Base-by-base conservation (phyloP, 2,329 filamentous ascomycete species). In the Scolecobasidium constrictum region DNA sequence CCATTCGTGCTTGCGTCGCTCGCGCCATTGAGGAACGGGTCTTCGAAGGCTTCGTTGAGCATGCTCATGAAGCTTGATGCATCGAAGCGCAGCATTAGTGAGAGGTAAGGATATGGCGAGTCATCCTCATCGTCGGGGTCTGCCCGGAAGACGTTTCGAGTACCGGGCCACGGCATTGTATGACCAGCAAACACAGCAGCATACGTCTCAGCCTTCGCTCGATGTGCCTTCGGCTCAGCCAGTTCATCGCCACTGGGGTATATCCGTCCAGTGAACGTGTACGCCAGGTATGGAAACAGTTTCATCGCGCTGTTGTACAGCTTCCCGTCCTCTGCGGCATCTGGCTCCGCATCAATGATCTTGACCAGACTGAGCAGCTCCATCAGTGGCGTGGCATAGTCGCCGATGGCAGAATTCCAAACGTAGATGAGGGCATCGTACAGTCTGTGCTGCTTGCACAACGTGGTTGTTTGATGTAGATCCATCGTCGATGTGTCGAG, bases 391-490 rank as follows among this genome's bases (percentile, higher is more conserved):
- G 88, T 93, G 48, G 95, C 80, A 54, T 93, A 95, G 60, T 98
- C 93, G 48, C 71, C 69, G 20, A 98, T 68, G 3, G 86, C 87
- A 59, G 86, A 82, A 47, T 94, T 96, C 92, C 92, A 98, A 43
- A 98, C 84, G 58, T 96, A 95, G 35, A 93, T 87, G 44, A 95
- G 75, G 2, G 92, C 93, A 61, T 98, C 93, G 56, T 95, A 98
- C 3, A 98, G 73, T 50, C 83, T 78, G 59, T 96, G 81, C 56
- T 90, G 82, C 59, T 92, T 94, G 71, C 92, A 98, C 18, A 98
- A 69, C 11, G 75, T 74, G 0, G 90, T 95, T 45, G 94, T 78
- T 60, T 96, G 86, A 57, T 98, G 90, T 51, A 98, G 79, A 57
- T 98, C 93, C 56, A 98, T 79, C 0, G 87, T 94, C 12, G 77